Percentiles rank a stretch among this genome's conserved stretches.
Conservation (phyloP, 495 filamentous ascomycete genomes). For the Poronia punctata region DNA sequence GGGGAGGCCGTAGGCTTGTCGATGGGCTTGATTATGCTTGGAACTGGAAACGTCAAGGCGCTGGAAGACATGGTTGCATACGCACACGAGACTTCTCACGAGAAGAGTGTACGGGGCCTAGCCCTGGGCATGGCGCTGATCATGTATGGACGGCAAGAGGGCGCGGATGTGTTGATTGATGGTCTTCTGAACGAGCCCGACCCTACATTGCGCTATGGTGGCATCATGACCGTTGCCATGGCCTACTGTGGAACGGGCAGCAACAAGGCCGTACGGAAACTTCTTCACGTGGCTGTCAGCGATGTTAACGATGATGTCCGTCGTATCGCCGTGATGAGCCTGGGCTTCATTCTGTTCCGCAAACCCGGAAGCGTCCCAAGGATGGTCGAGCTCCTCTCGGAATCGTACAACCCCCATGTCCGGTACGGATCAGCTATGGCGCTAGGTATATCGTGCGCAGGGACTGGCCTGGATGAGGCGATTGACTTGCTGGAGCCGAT, state of each 20-base stretch:
- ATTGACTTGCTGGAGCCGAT: constrained; percentile 97
- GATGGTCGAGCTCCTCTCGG: constrained; percentile 97
- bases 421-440: constrained; percentile 98
- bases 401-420: constrained; percentile 98
- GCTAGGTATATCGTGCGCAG: constrained; percentile 94
- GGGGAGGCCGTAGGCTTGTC: constrained; percentile 93
- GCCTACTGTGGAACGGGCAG: constrained; percentile 95
- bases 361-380: constrained; percentile 95
- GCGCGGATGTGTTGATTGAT: constrained; percentile 88
- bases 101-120: constrained; percentile 95
- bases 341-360: constrained; percentile 97
- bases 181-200: constrained; percentile 91
- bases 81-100: constrained; percentile 94
- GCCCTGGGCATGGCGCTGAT: constrained; percentile 96
- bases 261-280: constrained; percentile 96
- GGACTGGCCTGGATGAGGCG: constrained; percentile 92
- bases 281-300: constrained; percentile 96
- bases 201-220: constrained; percentile 88
- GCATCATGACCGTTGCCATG: constrained; percentile 97
- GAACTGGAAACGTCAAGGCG: constrained; percentile 84
- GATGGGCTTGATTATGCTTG: constrained; percentile 96
- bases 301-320: constrained; percentile 98
- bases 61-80: constrained; percentile 95
- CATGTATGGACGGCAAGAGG: constrained; percentile 95
- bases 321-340: constrained; percentile 92